phyloP scores from a whole-genome alignment of 179 eudicot genomes.

The Beta lomatogona region DNA sequence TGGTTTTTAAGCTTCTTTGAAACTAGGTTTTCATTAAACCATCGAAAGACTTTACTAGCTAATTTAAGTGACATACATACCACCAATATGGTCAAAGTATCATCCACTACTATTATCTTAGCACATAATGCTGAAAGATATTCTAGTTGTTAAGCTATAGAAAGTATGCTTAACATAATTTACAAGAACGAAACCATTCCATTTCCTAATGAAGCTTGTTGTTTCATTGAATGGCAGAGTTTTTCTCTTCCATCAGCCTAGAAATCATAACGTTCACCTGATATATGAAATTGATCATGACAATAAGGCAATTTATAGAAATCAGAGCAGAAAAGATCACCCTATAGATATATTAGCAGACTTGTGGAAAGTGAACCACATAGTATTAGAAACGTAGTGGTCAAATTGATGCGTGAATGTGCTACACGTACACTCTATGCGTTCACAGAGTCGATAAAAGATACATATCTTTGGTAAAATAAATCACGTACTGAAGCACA shows the following conservation, averaged over 20 bases:
- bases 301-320: neutral
- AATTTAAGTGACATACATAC: neutral
- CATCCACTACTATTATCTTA: too few relatives aligned
- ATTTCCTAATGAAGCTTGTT: slow-evolving; percentile 65
- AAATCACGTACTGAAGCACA: too few relatives aligned
- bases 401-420: too few relatives aligned
- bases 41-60: neutral
- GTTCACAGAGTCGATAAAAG: too few relatives aligned
- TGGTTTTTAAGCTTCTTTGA: too few relatives aligned
- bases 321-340: neutral
- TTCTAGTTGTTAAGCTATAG: neutral
- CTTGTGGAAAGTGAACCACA: neutral
- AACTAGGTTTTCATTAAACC: too few relatives aligned
- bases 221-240: slow-evolving; percentile 46
- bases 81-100: too few relatives aligned
- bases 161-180: neutral
- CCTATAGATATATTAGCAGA: neutral
- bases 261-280: slow-evolving; percentile 34
- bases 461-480: too few relatives aligned
- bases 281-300: neutral
- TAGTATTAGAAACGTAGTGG: too few relatives aligned
- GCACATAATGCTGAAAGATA: too few relatives aligned
- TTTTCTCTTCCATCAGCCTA: too few relatives aligned
- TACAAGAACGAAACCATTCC: slow-evolving; percentile 39
- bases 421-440: too few relatives aligned